These are phyloP conservation scores for Saccharomycopsis fibuligera DNA, from an alignment of 805 yeast genomes.

Conservation along the genomic window DNA sequence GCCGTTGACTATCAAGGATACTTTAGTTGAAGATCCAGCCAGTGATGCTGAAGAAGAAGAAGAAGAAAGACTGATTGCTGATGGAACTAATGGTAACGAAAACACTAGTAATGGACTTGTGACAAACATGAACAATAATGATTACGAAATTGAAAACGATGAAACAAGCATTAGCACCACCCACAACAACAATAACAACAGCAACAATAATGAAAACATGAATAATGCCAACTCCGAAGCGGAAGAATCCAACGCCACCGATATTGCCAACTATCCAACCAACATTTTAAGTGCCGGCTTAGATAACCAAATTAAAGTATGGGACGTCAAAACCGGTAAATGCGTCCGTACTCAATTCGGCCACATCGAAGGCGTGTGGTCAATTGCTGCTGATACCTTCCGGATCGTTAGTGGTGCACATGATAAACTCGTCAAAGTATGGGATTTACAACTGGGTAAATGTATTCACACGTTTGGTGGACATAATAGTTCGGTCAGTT, in stretches of 20 bases:
- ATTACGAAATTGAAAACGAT: no score
- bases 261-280: slow-evolving; percentile 51
- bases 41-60: slow-evolving; percentile 21
- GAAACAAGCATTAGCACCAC: no score
- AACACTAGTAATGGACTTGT: neutral
- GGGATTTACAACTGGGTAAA: slow-evolving; percentile 94
- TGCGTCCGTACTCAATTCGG: slow-evolving; percentile 95
- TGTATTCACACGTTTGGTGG: slow-evolving; percentile 92
- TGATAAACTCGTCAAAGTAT: slow-evolving; percentile 80
- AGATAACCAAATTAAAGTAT: slow-evolving; percentile 86
- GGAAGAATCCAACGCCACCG: neutral
- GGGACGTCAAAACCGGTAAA: slow-evolving; percentile 84
- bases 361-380: slow-evolving; percentile 98
- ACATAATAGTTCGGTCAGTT: slow-evolving; percentile 46
- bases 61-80: neutral
- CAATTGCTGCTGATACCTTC: slow-evolving; percentile 91
- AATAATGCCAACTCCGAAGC: neutral
- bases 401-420: slow-evolving; percentile 93
- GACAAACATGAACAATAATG: neutral
- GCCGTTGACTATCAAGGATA: slow-evolving; percentile 70
- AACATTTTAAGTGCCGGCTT: slow-evolving; percentile 82
- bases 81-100: neutral
- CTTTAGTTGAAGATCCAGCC: slow-evolving; percentile 27
- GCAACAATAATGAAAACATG: neutral
- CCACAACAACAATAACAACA: neutral